These are phyloP conservation scores for Clitoria ternatea DNA, from an alignment of 306 rosid genomes.

Conservation along the genomic window DNA sequence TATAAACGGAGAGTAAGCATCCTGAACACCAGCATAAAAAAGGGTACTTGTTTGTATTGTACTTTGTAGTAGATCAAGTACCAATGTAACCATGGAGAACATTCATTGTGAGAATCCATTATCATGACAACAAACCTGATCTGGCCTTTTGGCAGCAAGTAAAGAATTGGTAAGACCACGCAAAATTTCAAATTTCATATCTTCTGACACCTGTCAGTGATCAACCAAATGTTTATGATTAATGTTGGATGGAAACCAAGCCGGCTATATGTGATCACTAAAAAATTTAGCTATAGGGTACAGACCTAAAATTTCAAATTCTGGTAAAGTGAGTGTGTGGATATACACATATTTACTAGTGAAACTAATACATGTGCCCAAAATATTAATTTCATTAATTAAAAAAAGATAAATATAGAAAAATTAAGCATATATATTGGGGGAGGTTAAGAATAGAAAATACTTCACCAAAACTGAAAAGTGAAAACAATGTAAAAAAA, in stretches of 20 bases:
- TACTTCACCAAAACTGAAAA: not conserved
- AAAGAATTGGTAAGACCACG: conserved; percentile 80
- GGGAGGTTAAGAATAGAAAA: not conserved
- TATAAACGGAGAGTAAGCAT: not conserved
- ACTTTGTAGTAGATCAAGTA: not conserved
- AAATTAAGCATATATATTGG: not conserved
- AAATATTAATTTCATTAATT: not conserved
- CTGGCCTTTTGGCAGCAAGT: conserved; percentile 87
- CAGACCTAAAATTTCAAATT: conserved; percentile 3
- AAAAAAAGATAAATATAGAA: not conserved
- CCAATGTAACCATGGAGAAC: not conserved
- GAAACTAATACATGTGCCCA: conserved; percentile 7
- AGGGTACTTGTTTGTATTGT: not conserved
- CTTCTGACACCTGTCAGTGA: conserved; percentile 62
- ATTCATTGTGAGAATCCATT: conserved; percentile 11
- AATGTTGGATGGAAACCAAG: conserved; percentile 2
- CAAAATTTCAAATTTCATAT: conserved; percentile 69
- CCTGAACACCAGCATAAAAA: not conserved
- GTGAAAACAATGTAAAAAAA: not conserved
- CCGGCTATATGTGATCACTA: not conserved
- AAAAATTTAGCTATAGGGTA: not conserved
- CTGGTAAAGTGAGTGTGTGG: not conserved
- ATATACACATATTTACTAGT: conserved; percentile 4
- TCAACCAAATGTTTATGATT: conserved; percentile 15
- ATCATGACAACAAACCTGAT: conserved; percentile 60